Evolutionary conservation across 106 monocot genomes (phyloP), one percentile per base, ranked within the genome.

Genomic region (Dioscorea zingiberensis): DNA sequence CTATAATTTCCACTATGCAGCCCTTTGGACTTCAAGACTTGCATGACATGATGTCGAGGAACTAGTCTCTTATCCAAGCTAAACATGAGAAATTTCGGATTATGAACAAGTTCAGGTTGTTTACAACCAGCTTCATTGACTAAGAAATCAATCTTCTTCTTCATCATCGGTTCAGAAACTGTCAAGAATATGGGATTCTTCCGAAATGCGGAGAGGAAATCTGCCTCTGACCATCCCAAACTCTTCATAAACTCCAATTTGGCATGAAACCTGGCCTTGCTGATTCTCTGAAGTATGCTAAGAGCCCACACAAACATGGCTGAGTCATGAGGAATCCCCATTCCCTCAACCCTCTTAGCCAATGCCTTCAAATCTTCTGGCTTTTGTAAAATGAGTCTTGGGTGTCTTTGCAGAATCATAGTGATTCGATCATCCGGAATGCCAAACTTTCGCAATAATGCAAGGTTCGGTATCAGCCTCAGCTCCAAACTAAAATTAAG

Each of bases 211-310:
- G 21, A 21, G 23, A 64, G 13, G 23, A 71, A 69, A 5, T 60
- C 59, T 0, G 17, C 6, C 25, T 77, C 77, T 16, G 71, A 66
- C 70, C 65, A 77, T 7, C 71, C 71, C 8, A 59, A 71, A 23
- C 53, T 44, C 45, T 4, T 59, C 49, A 71, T 14, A 13, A 77
- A 8, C 22, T 66, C 51, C 53, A 59, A 56, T 23, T 60, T 70
- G 1, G 24, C 48, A 18, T 70, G 4, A 15, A 77, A 66, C 0
- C 3, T 58, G 1, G 44, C 19, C 13, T 7, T 23, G n/a, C 25
- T 15, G 2, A 58, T 32, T 16, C 12, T 45, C 18, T 2, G 12
- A 4, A 71, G 3, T 7, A 16, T 18, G 5, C 1, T 17, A 22
- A 71, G 53, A 15, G 38, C 51, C 30, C 61, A 63, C 2, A 44